Evolutionary conservation across 805 yeast species (phyloP), one percentile per base, ranked within the genome.

Genomic region (Metschnikowia santaceciliae): DNA sequence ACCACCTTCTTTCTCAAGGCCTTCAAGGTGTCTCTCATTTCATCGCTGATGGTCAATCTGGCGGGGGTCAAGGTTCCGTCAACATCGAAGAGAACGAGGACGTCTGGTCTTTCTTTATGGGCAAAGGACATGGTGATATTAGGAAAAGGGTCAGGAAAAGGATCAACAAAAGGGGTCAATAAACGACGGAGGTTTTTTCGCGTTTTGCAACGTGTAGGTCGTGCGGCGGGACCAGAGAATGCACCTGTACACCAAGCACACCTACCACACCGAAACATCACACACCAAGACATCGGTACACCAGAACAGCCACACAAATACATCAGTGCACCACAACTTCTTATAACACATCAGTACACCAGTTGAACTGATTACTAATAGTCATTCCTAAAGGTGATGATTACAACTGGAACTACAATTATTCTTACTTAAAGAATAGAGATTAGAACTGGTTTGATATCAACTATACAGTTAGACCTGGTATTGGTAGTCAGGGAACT

Each of bases 21-120:
- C 54, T 71, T 68, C 63, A 94, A 81, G 40, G 87, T 75, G 56
- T 80, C 71, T 66, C 75, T 81, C 84, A 94, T 86, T 72, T 90
- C 96, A 63, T 82, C 80, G 55, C 90, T 83, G 61, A 87, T 73
- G 49, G 66, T 70, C 68, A 84, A 81, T 79, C 99, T 90, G 50
- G 99, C 98, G 60, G 98, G 99, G 39, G 98, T 92, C 71, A 94
- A 80, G 51, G 99, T 94, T 60, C 97, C 99, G 70, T 94, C 99
- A 60, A 94, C 99, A 66, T 94, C 99, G 74, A 94, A 94, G 59
- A 94, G 83, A 60, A 89, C 96, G 65, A 94, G 78, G 57, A 89
- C 86, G 62, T 89, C 86, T 67, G 96, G 96, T 60, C 84, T 78
- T 75, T 88, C 87, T 71, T 83, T 84, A 67, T 86, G 75, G 37